These are phyloP conservation scores for Aspergillus sp. DNA, from an alignment of 2,329 filamentous ascomycete genomes.

Conservation along the genomic window DNA sequence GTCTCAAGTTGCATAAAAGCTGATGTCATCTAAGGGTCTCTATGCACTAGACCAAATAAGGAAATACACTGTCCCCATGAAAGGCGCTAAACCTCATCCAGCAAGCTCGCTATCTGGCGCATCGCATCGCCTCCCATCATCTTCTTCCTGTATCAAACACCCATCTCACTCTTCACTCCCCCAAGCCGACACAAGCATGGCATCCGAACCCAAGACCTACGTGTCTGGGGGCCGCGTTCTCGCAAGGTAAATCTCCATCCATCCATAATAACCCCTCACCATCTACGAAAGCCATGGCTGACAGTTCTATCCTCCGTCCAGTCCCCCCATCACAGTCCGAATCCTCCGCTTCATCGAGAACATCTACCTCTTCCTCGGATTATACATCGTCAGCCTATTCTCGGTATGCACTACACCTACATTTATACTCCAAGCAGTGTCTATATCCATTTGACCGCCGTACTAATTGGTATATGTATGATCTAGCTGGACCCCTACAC, in stretches of 20 bases:
- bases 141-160: background rate
- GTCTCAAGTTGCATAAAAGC: background rate
- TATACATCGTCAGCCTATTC: slow-evolving; percentile 53
- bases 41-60: background rate
- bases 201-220: slow-evolving; percentile 36
- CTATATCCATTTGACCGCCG: no score
- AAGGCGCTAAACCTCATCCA: background rate
- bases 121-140: slow-evolving; percentile 7
- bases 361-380: slow-evolving; percentile 50
- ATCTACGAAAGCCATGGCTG: background rate
- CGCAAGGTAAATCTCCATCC: slow-evolving; percentile 29
- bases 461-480: background rate
- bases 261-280: background rate
- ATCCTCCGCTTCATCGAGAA: slow-evolving; percentile 43
- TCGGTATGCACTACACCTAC: slow-evolving; percentile 40
- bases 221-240: slow-evolving; percentile 45
- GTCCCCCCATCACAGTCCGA: slow-evolving; percentile 49
- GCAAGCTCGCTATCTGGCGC: background rate
- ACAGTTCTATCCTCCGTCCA: slow-evolving; percentile 23
- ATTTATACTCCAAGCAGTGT: no score
- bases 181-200: slow-evolving; percentile 30
- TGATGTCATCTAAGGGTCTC: background rate
- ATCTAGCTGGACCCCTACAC: slow-evolving; percentile 49
- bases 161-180: background rate
- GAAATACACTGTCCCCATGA: background rate